Base-by-base conservation (phyloP, 805 yeast species). In the Metschnikowia peoriensis region DNA sequence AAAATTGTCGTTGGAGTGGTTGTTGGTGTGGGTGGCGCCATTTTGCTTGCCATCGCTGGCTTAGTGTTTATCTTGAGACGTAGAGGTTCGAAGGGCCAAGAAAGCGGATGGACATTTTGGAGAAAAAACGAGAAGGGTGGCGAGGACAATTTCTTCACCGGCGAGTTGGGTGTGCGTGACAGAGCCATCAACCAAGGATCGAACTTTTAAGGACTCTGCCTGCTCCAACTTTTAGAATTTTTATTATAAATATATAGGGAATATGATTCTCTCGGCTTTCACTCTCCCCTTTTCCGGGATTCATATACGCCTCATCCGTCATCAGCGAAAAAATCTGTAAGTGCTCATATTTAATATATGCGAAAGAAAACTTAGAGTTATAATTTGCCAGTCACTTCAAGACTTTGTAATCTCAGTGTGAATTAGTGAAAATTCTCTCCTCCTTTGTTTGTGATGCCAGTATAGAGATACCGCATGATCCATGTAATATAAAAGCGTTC, bases 161-260 rank as follows among this genome's bases (percentile, higher is more conserved):
- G 78, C 7, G 79, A 75, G 59, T 69, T 75, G 58, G 79, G 79
- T 37, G 79, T 75, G 11, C 72, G 79, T 58, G 79, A 75, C 60
- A 62, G 79, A 55, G 73, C 74, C 59, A 75, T 74, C 62, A 75
- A 75, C 62, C 78, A 74, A 54, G 79, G 79, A 2, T 71, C 76
- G 15, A 75, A 75, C 60, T 75, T 75, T 57, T 75, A 61, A 27
- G 29, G 22, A 29, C 14, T 10, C 14, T 32, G 35, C 35, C 35
- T 32, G 35, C 12, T 32, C 6, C 12, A 12, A 22, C 22, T 22
- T 22, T 22, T 22, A 10, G 35, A 12, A 32, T 32, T 32, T 4
- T 32, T 10, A 12, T 10, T 32, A 10, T 32, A 32, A 32, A 10
- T 32, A 32, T 32, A 32, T 32, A 32, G 35, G 35, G 22, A 22